Base-by-base conservation (phyloP, 331 rosid species). In the Rhamnella rubrinervis region DNA sequence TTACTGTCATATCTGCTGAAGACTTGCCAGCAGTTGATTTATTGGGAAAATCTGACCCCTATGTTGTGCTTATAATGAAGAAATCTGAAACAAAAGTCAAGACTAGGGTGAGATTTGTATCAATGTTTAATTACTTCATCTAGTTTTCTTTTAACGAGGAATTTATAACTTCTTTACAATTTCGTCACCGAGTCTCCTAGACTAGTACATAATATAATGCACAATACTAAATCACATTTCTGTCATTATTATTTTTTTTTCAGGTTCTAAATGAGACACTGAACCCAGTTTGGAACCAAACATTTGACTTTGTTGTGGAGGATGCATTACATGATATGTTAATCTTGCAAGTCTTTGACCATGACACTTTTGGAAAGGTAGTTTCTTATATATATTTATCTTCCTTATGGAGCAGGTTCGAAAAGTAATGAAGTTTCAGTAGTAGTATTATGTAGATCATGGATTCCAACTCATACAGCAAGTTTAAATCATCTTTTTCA, bases 21-120 rank as follows among this genome's bases (percentile, higher is more conserved):
- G 93, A 89, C 59, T 85, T 93, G 47, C 97, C 98, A 10, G 60
- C 10, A 8, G 95, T 84, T 49, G 97, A 93, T 80, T 82, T 89
- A n/a, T 76, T 88, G 85, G 98, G 97, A 78, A 93, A 93, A 82
- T 95, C 98, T 16, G 98, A 93, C 66, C 98, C 98, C 7, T 93
- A 72, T 71, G 98, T 83, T 37, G 86, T 89, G 55, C 88, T 93
- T 57, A n/a, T 12, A 17, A 66, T 93, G 88, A 91, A 84, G 85
- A 93, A 93, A 81, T 76, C 95, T 28, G 92, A 83, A 31, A 84
- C 87, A 60, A 93, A 86, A 66, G 72, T 71, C 74, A 93, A 84
- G 73, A 93, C 95, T 17, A 84, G 98, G 88, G 97, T 93, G 79
- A 83, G 88, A 69, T 66, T 71, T 68, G 21, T 20, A 7, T 65